Conservation (phyloP, 2,329 filamentous ascomycete species). For the Venturia asperata region DNA sequence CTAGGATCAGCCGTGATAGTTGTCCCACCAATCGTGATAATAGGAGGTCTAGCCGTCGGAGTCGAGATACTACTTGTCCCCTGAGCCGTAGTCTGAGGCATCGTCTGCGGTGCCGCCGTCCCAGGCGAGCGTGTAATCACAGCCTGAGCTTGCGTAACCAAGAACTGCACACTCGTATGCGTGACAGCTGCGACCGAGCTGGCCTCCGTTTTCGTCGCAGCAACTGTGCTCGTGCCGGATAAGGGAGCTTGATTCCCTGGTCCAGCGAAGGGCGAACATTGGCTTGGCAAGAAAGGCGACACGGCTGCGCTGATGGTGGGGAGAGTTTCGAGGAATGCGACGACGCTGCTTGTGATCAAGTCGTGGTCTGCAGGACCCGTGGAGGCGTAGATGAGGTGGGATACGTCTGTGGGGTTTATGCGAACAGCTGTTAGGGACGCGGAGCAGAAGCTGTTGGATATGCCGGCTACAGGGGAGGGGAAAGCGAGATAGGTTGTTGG, state of each 20-base stretch:
- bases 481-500: constrained; percentile 18
- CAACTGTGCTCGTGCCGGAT: not conserved
- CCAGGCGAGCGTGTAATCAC: not conserved
- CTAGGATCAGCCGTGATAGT: constrained; percentile 18
- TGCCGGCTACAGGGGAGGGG: constrained; percentile 6
- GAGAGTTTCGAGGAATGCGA: constrained; percentile 10
- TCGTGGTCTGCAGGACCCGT: not conserved
- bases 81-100: not conserved
- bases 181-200: constrained; percentile 5
- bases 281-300: not conserved
- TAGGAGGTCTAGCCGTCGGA: constrained; percentile 2
- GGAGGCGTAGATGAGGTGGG: constrained; percentile 4
- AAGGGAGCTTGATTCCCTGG: not conserved
- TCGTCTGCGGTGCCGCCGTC: constrained; percentile 3
- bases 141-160: constrained; percentile 4
- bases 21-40: constrained; percentile 18
- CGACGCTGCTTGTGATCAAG: not conserved
- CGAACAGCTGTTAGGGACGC: not conserved
- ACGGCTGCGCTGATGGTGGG: constrained; percentile 12
- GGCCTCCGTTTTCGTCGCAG: not conserved
- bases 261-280: constrained; percentile 2
- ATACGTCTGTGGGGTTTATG: not conserved
- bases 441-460: constrained; percentile 10
- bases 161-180: constrained; percentile 17
- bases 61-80: not conserved